Percentiles rank a stretch among this genome's conserved stretches.
phyloP scores from a whole-genome alignment of 257 asterid species.

The Nicotiana noctiflora region DNA sequence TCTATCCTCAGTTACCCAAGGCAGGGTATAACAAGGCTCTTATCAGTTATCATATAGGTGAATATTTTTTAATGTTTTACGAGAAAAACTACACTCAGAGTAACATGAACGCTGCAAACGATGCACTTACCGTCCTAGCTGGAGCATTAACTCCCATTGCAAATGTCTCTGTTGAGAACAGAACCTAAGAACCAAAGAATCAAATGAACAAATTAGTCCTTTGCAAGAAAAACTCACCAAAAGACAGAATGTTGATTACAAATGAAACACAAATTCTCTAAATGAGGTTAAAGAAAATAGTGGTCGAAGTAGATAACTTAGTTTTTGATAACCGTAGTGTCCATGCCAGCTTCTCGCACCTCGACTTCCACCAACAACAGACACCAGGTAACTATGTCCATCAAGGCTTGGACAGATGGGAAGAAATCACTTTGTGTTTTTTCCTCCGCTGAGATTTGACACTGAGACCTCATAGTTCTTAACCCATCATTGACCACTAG shows the following conservation, averaged over 20 bases:
- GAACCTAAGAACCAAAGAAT: slow-evolving; percentile 41
- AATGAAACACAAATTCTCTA: not conserved
- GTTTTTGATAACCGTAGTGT: no score
- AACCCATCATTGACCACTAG: no score
- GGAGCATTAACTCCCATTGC: slow-evolving; percentile 99
- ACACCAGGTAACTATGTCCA: no score
- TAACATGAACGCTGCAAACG: not conserved
- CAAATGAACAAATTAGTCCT: not conserved
- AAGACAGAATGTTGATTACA: not conserved
- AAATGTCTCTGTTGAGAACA: slow-evolving; percentile 97
- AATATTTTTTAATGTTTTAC: not conserved
- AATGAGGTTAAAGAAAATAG: not conserved
- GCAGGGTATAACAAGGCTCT: not conserved
- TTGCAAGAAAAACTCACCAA: slow-evolving; percentile 8
- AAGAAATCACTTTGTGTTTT: no score
- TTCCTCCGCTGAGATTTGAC: no score
- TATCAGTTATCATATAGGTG: no score
- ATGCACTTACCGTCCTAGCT: slow-evolving; percentile 80
- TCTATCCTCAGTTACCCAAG: not conserved
- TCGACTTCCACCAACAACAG: no score
- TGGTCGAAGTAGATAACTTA: not conserved
- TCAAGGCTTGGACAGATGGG: no score
- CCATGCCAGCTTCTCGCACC: no score
- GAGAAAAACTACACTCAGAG: not conserved
- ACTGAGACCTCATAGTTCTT: not conserved